Percentiles rank a stretch among this genome's conserved stretches.
Conservation (phyloP, 805 yeast genomes). For the Teunomyces cretensis region DNA sequence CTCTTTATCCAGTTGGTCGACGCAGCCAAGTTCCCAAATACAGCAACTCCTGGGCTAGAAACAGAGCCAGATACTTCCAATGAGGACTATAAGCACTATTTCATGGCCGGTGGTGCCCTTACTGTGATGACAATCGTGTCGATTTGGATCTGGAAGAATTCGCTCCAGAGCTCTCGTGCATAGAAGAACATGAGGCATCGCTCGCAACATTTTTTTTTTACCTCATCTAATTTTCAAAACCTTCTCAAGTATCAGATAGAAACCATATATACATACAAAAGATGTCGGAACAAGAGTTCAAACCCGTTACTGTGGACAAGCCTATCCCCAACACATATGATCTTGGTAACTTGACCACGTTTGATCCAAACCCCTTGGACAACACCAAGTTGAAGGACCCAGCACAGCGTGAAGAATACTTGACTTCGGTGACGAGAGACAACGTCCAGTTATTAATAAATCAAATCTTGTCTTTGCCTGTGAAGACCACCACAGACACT, state of each 20-base stretch:
- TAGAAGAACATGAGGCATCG: conserved; percentile 2
- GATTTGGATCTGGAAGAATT: conserved; percentile 63
- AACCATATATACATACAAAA: neutral
- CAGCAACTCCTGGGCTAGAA: conserved; percentile 69
- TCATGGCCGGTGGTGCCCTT: conserved; percentile 68
- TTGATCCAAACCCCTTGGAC: conserved; percentile 86
- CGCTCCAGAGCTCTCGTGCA: conserved; percentile 26
- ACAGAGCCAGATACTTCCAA: conserved; percentile 60
- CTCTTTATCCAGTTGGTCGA: conserved; percentile 84
- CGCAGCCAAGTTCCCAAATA: conserved; percentile 77
- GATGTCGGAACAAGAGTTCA: conserved; percentile 30
- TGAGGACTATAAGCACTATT: conserved; percentile 51
- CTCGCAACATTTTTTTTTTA: conserved; percentile 3
- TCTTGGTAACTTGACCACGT: conserved; percentile 85
- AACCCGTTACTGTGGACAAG: conserved; percentile 87
- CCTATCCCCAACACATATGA: conserved; percentile 88
- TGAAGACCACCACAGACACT: conserved; percentile 80
- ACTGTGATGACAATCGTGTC: conserved; percentile 64
- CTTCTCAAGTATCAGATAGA: neutral
- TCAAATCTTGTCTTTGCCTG: conserved; percentile 87
- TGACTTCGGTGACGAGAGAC: conserved; percentile 75
- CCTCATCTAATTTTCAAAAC: conserved; percentile 1
- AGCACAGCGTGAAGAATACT: conserved; percentile 57
- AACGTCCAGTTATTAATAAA: conserved; percentile 89
- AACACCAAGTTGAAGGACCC: conserved; percentile 54